Evolutionary conservation across 148 eudicot species (phyloP).

Genomic region (Vaccinium macrocarpon): DNA sequence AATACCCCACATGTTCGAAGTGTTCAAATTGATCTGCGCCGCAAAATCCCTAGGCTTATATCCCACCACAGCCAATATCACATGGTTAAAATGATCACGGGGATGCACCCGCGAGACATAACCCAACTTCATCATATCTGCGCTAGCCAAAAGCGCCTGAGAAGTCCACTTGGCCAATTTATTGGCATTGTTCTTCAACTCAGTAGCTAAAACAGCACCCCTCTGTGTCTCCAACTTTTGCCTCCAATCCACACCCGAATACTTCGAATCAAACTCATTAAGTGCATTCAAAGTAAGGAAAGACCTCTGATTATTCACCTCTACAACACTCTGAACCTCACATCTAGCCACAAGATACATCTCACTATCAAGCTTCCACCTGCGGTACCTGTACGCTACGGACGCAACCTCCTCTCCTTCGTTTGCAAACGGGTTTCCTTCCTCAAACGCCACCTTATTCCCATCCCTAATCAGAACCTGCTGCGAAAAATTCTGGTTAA

Average conservation of each 20-base stretch:
- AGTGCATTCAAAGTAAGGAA: slow-evolving; percentile 77
- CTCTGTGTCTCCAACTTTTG: slow-evolving; percentile 92
- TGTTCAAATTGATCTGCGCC: slow-evolving; percentile 78
- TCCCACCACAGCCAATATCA: slow-evolving; percentile 83
- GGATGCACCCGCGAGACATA: slow-evolving; percentile 97
- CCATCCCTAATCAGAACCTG: slow-evolving; percentile 82
- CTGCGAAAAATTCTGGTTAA: slow-evolving; percentile 93
- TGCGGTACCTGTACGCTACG: slow-evolving; percentile 77
- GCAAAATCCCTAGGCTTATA: slow-evolving; percentile 94
- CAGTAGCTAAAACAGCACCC: slow-evolving; percentile 95
- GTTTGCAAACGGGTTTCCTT: slow-evolving; percentile 81
- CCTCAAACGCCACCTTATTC: slow-evolving; percentile 79
- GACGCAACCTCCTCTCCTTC: slow-evolving; percentile 95
- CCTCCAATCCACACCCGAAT: slow-evolving; percentile 95
- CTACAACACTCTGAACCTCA: slow-evolving; percentile 80
- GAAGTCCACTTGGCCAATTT: slow-evolving; percentile 97
- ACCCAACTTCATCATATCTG: slow-evolving; percentile 96
- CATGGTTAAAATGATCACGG: slow-evolving; percentile 91
- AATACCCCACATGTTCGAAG: slow-evolving; percentile 95
- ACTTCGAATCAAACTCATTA: slow-evolving; percentile 93
- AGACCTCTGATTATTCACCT: slow-evolving; percentile 58
- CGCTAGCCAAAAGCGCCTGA: slow-evolving; percentile 74
- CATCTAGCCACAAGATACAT: slow-evolving; percentile 76
- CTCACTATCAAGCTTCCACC: slow-evolving; percentile 87
- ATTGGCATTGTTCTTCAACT: slow-evolving; percentile 91